These are phyloP conservation scores for Prunus padus DNA, from an alignment of 306 rosid genomes.

Conservation along the genomic window DNA sequence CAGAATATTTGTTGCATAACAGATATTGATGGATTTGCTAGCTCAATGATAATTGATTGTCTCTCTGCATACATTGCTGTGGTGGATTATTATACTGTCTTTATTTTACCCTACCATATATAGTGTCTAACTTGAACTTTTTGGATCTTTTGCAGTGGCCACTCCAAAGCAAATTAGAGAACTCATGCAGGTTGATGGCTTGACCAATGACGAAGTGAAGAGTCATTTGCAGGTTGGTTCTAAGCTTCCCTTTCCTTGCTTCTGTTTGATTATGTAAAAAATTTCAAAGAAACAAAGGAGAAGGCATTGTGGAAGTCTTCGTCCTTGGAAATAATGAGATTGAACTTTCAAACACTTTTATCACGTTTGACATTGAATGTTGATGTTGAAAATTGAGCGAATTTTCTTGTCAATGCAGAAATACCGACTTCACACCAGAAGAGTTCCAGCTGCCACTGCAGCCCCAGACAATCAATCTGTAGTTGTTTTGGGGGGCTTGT, in stretches of 20 bases:
- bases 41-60: slow-evolving; percentile 18
- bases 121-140: slow-evolving; percentile 22
- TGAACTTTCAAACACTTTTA: slow-evolving; percentile 7
- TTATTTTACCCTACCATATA: slow-evolving; percentile 18
- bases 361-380: slow-evolving; percentile 19
- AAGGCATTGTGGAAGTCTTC: slow-evolving; percentile 4
- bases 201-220: slow-evolving; percentile 97
- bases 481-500: slow-evolving; percentile 68
- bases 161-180: slow-evolving; percentile 99
- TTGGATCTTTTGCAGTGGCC: slow-evolving; percentile 59
- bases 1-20: slow-evolving; percentile 21
- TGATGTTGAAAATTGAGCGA: slow-evolving; percentile 11
- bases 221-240: slow-evolving; percentile 89
- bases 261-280: slow-evolving; percentile 8
- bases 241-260: slow-evolving; percentile 8
- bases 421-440: slow-evolving; percentile 89
- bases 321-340: background rate
- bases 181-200: slow-evolving; percentile 96
- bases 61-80: slow-evolving; percentile 16
- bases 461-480: slow-evolving; percentile 44
- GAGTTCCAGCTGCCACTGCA: slow-evolving; percentile 51
- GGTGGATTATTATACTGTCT: slow-evolving; percentile 4
- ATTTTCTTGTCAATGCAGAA: slow-evolving; percentile 54
- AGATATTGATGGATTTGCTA: slow-evolving; percentile 6
- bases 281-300: background rate